Evolutionary conservation across 2,329 filamentous ascomycete species (phyloP).

Genomic region (Colletotrichum theobromicola): DNA sequence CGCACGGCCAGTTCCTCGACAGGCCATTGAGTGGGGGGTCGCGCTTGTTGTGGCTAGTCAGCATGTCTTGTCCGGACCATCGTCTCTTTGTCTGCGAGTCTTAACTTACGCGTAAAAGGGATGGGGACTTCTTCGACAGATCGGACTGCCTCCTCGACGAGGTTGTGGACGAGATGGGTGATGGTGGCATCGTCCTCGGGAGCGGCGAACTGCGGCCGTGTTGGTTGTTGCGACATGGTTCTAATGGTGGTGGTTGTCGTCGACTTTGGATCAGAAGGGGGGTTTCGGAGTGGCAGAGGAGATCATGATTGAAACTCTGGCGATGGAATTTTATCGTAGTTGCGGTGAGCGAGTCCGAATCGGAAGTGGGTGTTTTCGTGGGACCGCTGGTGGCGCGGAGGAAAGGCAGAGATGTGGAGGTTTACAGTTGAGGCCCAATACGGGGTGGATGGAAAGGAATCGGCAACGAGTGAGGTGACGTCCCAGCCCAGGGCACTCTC

Average conservation of each 20-base stretch:
- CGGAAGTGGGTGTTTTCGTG: background rate
- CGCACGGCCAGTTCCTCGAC: slow-evolving; percentile 13
- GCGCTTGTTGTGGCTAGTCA: background rate
- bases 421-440: background rate
- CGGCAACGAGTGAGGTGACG: slow-evolving; percentile 12
- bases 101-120: slow-evolving; percentile 10
- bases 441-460: background rate
- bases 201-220: background rate
- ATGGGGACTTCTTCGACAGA: slow-evolving; percentile 9
- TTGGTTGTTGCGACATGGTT: slow-evolving; percentile 9
- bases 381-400: background rate
- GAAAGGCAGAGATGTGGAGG: background rate
- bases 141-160: slow-evolving; percentile 15
- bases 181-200: slow-evolving; percentile 2
- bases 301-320: background rate
- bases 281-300: background rate
- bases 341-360: background rate
- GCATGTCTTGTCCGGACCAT: background rate
- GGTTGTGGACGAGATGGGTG: slow-evolving; percentile 13
- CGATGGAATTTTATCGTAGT: background rate
- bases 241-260: background rate
- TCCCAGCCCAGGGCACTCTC: background rate
- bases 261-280: background rate
- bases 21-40: slow-evolving; percentile 14
- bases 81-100: background rate